Base-by-base conservation (phyloP, 2,329 filamentous ascomycete species). In the Teratosphaeria nubilosa region DNA sequence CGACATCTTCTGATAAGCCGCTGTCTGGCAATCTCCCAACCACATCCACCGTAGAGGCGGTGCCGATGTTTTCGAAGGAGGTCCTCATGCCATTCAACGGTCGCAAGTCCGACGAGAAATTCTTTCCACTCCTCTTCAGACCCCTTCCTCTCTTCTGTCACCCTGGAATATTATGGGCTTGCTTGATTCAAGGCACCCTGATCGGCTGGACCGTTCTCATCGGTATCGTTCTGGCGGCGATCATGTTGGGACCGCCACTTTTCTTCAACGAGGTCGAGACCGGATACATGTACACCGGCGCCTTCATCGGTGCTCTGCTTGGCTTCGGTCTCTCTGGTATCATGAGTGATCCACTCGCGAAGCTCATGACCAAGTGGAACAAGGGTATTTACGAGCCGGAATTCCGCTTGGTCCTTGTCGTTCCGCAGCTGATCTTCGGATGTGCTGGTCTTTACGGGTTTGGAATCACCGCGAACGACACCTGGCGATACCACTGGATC, bases 171-270 rank as follows among this genome's bases (percentile, higher is more conserved):
- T 73, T 95, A 48, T 96, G 90, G 88, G 80, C 81, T 16, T 84
- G 82, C 66, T 78, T 96, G 3, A 89, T 91, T 54, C 91, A 96
- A 78, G 91, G 91, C 16, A 84, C 88, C 4, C 83, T 96, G 69
- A 96, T 96, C 68, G 92, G 91, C 63, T 97, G 92, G 91, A 95
- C 91, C 1, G 89, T 96, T 16, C 90, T 96, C 69, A 92, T 95
- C 63, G 88, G 89, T 58, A 86, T 94, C 60, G 84, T 94, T 64
- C 76, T 95, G 52, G 87, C 86, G n/a, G 83, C 86, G 59, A 86
- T 95, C 64, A 92, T 94, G 75, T 80, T 95, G 53, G 86, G 86
- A 1, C 86, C 87, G 1, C 89, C 90, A 0, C 82, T 91, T 48
- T 94, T 85, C 77, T 96, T 91, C 82, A 78, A 84, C 66, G 86